These are phyloP conservation scores for Erythrophleum fordii DNA, from an alignment of 306 rosid species.

Conservation along the genomic window DNA sequence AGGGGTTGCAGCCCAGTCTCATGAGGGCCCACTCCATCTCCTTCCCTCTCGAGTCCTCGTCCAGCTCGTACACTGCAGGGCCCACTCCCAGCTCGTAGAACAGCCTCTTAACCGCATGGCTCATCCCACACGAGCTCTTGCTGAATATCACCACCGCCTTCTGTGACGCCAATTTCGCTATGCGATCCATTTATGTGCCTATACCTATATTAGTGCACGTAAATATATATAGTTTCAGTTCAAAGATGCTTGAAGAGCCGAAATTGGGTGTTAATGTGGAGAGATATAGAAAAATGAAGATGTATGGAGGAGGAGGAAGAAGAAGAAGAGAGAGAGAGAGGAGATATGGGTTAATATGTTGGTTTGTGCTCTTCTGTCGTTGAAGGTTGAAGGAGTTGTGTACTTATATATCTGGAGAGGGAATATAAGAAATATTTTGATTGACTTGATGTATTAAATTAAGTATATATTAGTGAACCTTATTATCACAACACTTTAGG, in stretches of 20 bases:
- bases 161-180: constrained; percentile 74
- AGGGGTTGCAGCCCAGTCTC: constrained; percentile 84
- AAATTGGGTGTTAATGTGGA: too few species aligned
- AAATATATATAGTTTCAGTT: neutral
- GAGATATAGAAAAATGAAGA: too few species aligned
- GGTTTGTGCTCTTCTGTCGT: constrained; percentile 42
- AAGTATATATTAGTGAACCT: too few species aligned
- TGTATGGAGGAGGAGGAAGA: too few species aligned
- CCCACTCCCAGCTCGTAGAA: constrained; percentile 91
- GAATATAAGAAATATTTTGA: neutral
- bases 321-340: neutral
- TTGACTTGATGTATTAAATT: too few species aligned
- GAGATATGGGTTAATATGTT: neutral
- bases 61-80: constrained; percentile 80
- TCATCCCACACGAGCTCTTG: constrained; percentile 97
- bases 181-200: constrained; percentile 62
- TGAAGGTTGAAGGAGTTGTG: constrained; percentile 29
- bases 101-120: constrained; percentile 86
- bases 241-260: too few species aligned
- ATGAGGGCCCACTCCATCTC: constrained; percentile 89
- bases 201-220: neutral
- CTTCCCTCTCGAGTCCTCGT: constrained; percentile 73
- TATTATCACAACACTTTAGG: too few species aligned
- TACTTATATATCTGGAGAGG: constrained; percentile 37
- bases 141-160: constrained; percentile 97